These are phyloP conservation scores for Tephrocybe sp. DNA, from an alignment of 768 basidiomycete species.

Conservation along the genomic window DNA sequence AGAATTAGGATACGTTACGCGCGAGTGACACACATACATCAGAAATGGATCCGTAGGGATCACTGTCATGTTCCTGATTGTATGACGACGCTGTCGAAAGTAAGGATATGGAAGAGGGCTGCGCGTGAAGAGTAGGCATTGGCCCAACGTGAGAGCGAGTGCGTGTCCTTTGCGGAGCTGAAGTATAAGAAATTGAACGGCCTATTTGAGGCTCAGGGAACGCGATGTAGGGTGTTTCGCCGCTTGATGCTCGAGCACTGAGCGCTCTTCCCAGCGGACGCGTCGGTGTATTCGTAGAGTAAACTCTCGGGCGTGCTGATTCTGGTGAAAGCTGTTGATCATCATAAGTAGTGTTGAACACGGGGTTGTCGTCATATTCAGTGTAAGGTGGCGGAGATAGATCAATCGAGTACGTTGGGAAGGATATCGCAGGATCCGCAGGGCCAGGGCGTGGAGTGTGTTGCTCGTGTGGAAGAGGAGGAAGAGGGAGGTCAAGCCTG, in stretches of 20 bases:
- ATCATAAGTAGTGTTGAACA: slow-evolving; percentile 34
- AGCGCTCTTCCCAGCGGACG: slow-evolving; percentile 34
- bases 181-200: slow-evolving; percentile 41
- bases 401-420: slow-evolving; percentile 31
- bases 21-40: slow-evolving; percentile 19
- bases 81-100: slow-evolving; percentile 38
- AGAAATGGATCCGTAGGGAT: slow-evolving; percentile 29
- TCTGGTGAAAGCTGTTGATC: slow-evolving; percentile 22
- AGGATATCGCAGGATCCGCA: slow-evolving; percentile 13
- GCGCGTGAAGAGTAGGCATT: slow-evolving; percentile 21
- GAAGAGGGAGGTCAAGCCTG: background rate
- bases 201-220: slow-evolving; percentile 56
- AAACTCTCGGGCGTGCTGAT: slow-evolving; percentile 28
- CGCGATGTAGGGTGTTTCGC: slow-evolving; percentile 24
- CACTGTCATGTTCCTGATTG: slow-evolving; percentile 35
- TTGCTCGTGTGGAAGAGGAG: slow-evolving; percentile 7
- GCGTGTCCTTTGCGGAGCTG: slow-evolving; percentile 21
- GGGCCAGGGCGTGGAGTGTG: background rate
- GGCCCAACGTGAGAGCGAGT: slow-evolving; percentile 31
- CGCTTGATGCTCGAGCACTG: slow-evolving; percentile 28
- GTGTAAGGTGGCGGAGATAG: slow-evolving; percentile 19
- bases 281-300: slow-evolving; percentile 28
- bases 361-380: slow-evolving; percentile 15
- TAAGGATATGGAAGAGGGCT: slow-evolving; percentile 19
- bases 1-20: background rate